phyloP scores from a whole-genome alignment of 352 stramenopile genomes.

The Phytophthora palmivora region DNA sequence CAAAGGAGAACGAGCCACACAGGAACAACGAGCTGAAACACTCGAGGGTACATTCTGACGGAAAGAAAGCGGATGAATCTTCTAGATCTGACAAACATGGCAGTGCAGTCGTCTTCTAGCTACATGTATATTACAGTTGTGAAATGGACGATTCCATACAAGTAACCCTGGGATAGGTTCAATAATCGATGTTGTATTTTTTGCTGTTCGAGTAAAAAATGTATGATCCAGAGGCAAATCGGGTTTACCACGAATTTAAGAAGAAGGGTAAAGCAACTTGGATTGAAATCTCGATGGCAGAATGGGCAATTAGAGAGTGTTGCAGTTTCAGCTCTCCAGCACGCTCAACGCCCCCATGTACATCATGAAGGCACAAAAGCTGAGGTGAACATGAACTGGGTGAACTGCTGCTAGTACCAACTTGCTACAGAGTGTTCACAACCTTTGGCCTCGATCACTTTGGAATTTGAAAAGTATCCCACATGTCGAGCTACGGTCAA shows the following conservation, averaged over 20 bases:
- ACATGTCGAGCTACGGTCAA: constrained; percentile 20
- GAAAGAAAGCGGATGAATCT: constrained; percentile 8
- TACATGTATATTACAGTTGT: constrained; percentile 15
- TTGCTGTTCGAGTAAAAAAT: constrained; percentile 28
- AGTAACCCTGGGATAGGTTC: constrained; percentile 17
- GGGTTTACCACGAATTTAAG: too few species aligned
- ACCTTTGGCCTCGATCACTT: constrained; percentile 30
- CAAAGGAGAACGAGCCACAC: constrained; percentile 23
- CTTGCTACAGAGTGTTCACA: too few species aligned
- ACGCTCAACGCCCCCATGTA: constrained; percentile 1
- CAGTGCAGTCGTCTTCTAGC: constrained; percentile 10
- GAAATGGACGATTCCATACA: constrained; percentile 22
- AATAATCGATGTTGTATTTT: constrained; percentile 32
- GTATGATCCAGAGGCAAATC: too few species aligned
- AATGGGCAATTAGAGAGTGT: constrained; percentile 7
- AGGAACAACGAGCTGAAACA: constrained; percentile 14
- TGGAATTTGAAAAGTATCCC: neutral
- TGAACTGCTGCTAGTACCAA: neutral
- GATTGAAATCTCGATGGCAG: neutral
- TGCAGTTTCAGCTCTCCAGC: neutral
- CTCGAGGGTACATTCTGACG: constrained; percentile 14
- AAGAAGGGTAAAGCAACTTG: too few species aligned
- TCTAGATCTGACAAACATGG: constrained; percentile 17
- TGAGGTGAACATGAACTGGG: neutral
- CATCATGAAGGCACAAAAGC: neutral